Percentiles rank a stretch among this genome's conserved stretches.
These are phyloP conservation scores for Thyridium curvatum DNA, from an alignment of 2,329 filamentous ascomycete genomes.

Conservation along the genomic window DNA sequence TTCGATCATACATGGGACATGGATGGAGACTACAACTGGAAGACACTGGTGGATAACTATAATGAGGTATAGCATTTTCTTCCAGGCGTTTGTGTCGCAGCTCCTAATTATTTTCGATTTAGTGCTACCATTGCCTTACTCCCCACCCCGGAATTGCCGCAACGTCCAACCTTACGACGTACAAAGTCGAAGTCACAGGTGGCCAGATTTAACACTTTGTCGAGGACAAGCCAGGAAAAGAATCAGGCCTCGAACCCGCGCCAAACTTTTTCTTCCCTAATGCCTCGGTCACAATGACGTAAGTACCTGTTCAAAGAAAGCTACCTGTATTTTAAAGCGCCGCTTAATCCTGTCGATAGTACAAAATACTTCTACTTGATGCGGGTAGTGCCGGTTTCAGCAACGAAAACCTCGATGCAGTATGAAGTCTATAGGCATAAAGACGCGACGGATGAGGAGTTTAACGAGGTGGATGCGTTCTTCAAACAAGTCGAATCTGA, in stretches of 20 bases:
- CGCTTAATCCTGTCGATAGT: too few species aligned
- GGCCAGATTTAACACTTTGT: conserved; percentile 8
- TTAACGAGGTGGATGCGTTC: conserved; percentile 36
- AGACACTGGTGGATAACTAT: conserved; percentile 38
- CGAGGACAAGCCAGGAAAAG: conserved; percentile 4
- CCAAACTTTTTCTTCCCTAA: conserved; percentile 33
- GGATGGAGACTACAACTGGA: conserved; percentile 31
- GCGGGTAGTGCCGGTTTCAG: conserved; percentile 38
- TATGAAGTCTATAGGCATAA: conserved; percentile 46
- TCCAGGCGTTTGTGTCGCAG: too few species aligned
- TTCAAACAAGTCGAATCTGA: conserved; percentile 46
- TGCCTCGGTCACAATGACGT: conserved; percentile 30
- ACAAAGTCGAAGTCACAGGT: conserved; percentile 26
- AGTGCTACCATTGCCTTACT: conserved; percentile 41
- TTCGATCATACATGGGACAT: conserved; percentile 18
- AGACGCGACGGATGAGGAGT: conserved; percentile 37
- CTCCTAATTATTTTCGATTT: too few species aligned
- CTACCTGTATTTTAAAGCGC: too few species aligned
- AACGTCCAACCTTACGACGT: conserved; percentile 36
- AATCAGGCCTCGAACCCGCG: conserved; percentile 8
- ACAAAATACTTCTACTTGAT: conserved; percentile 47
- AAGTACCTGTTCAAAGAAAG: too few species aligned
- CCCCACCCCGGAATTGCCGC: conserved; percentile 38
- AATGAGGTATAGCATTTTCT: too few species aligned
- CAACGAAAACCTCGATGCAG: conserved; percentile 34